phyloP scores from a whole-genome alignment of 2,329 filamentous ascomycete species.

The Monosporascus sp. region DNA sequence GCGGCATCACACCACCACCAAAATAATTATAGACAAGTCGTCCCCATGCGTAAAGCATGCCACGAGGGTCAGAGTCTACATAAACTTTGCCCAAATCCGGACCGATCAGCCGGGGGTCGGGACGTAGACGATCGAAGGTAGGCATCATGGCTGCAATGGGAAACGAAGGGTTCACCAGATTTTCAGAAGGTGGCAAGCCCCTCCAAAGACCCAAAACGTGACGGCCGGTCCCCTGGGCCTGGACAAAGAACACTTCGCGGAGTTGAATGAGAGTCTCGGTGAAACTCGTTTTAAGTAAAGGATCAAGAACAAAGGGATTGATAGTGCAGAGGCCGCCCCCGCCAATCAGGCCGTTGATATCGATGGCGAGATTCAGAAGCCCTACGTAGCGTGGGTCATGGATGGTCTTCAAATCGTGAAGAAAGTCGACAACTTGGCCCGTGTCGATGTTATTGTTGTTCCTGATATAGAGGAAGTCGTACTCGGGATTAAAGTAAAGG shows the following conservation, averaged over 20 bases:
- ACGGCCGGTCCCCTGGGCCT: neutral
- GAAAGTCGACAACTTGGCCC: constrained; percentile 2
- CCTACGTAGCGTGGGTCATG: constrained; percentile 9
- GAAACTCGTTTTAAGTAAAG: constrained; percentile 1
- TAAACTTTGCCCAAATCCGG: constrained; percentile 1
- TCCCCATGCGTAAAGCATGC: constrained; percentile 1
- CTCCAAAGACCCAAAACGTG: neutral
- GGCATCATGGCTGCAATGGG: constrained; percentile 2
- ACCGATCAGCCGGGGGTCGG: constrained; percentile 5
- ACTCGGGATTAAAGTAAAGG: constrained; percentile 11
- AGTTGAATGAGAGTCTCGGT: constrained; percentile 5
- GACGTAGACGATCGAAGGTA: constrained; percentile 5
- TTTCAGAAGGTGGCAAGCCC: neutral
- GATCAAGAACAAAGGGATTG: neutral
- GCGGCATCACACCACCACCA: neutral
- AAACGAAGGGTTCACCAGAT: constrained; percentile 3
- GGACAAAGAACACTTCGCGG: constrained; percentile 7
- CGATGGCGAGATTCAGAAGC: constrained; percentile 9
- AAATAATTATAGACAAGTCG: constrained; percentile 1
- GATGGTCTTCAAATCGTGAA: constrained; percentile 9
- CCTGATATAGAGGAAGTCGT: constrained; percentile 6
- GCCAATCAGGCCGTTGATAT: neutral
- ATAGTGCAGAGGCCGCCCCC: neutral
- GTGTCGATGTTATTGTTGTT: neutral
- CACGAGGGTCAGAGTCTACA: neutral